Percentiles rank a stretch among this genome's conserved stretches.
Evolutionary conservation across 257 asterid species (phyloP).

Genomic region (Jasminum sambac): DNA sequence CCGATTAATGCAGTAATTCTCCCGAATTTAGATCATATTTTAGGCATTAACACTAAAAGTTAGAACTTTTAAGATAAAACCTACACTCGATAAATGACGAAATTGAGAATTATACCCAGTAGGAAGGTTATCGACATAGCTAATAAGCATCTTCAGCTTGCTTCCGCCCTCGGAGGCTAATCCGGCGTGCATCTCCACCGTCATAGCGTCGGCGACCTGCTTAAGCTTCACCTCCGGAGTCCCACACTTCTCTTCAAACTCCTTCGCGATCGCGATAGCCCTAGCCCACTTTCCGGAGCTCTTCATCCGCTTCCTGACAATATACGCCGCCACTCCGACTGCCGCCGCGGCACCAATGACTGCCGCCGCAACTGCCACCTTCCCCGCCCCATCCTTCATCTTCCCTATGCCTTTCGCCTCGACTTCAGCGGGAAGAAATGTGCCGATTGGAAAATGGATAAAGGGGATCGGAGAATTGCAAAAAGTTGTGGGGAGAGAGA

Average conservation of each 20-base stretch:
- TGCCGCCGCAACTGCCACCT: slow-evolving; percentile 67
- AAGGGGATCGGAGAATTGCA: background rate
- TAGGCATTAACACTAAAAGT: slow-evolving; percentile 9
- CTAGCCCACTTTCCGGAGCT: slow-evolving; percentile 65
- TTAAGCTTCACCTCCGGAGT: slow-evolving; percentile 63
- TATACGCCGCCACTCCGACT: slow-evolving; percentile 61
- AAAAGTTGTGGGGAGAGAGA: background rate
- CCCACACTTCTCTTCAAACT: slow-evolving; percentile 73
- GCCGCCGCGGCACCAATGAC: slow-evolving; percentile 74
- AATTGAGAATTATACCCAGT: slow-evolving; percentile 44
- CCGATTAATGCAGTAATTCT: too few relatives aligned
- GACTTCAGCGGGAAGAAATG: background rate
- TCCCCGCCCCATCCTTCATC: slow-evolving; percentile 45
- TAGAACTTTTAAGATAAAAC: background rate
- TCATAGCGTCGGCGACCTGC: slow-evolving; percentile 79
- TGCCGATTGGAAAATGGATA: background rate
- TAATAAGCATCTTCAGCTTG: slow-evolving; percentile 84
- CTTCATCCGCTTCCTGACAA: slow-evolving; percentile 66
- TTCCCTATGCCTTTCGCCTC: background rate
- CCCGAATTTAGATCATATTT: background rate
- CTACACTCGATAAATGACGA: background rate
- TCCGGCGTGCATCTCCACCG: slow-evolving; percentile 90
- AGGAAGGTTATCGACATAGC: slow-evolving; percentile 79
- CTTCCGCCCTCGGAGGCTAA: slow-evolving; percentile 85
- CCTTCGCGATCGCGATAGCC: slow-evolving; percentile 51